phyloP scores from a whole-genome alignment of 352 stramenopile species.

The Peronospora belbahrii region DNA sequence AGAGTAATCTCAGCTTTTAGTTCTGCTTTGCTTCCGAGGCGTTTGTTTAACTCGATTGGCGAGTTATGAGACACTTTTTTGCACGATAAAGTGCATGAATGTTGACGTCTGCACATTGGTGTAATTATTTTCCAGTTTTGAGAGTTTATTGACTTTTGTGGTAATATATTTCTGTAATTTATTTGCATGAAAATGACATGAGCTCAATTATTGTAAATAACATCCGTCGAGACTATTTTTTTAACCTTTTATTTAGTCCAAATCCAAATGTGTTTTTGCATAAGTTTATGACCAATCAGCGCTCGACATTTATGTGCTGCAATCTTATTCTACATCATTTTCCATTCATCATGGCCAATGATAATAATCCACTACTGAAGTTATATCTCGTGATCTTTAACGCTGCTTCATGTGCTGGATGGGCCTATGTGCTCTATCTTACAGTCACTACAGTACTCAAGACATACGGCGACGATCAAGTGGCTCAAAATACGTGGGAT shows the following conservation, averaged over 20 bases:
- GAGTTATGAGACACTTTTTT: slow-evolving; percentile 1
- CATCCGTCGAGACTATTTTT: too few relatives aligned
- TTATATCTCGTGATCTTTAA: slow-evolving; percentile 76
- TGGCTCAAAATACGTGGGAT: slow-evolving; percentile 48
- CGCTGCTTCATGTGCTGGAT: slow-evolving; percentile 50
- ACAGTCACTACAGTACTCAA: slow-evolving; percentile 45
- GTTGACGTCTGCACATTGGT: slow-evolving; percentile 13
- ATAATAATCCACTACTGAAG: slow-evolving; percentile 62
- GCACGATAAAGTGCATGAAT: slow-evolving; percentile 19
- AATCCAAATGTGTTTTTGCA: background rate
- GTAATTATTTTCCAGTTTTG: background rate
- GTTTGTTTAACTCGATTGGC: background rate
- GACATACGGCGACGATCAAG: slow-evolving; percentile 22
- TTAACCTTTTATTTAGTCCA: too few relatives aligned
- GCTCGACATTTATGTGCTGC: too few relatives aligned
- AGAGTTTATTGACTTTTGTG: too few relatives aligned
- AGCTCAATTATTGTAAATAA: too few relatives aligned
- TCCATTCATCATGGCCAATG: slow-evolving; percentile 44
- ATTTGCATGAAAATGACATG: too few relatives aligned
- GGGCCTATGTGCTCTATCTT: slow-evolving; percentile 66
- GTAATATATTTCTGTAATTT: too few relatives aligned
- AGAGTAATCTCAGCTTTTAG: slow-evolving; percentile 8
- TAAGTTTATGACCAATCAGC: slow-evolving; percentile 14
- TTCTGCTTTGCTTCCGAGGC: slow-evolving; percentile 14
- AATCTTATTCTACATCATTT: slow-evolving; percentile 9